A percentile compares a stretch with the other conserved stretches of the same genome.
These are phyloP conservation scores for Rheum nobile DNA, from an alignment of 148 eudicot species.

Conservation along the genomic window DNA sequence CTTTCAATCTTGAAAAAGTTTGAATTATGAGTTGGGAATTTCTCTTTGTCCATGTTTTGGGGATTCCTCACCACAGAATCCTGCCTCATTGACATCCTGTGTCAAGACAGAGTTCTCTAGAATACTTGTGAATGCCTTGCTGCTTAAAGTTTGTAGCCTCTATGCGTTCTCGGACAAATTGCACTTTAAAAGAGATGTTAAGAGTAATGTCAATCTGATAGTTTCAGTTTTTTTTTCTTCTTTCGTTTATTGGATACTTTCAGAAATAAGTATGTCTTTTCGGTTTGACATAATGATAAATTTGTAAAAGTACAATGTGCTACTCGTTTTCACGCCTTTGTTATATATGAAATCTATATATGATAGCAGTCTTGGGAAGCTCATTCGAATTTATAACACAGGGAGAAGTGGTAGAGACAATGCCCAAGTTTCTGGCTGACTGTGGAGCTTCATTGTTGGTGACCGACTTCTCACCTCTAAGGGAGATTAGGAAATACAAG, in stretches of 20 bases:
- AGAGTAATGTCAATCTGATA: background rate
- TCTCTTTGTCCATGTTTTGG: background rate
- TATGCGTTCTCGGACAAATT: background rate
- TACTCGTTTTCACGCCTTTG: background rate
- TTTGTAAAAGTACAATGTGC: background rate
- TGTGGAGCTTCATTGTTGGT: constrained; percentile 89
- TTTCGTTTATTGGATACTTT: background rate
- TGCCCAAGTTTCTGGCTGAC: constrained; percentile 62
- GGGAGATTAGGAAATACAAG: constrained; percentile 67
- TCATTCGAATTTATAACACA: constrained; percentile 10
- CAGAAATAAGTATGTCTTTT: background rate
- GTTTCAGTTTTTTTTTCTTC: no score
- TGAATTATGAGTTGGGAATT: background rate
- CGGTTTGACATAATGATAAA: background rate
- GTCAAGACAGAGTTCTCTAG: background rate
- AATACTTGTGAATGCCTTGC: background rate
- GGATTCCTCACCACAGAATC: background rate
- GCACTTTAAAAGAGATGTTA: background rate
- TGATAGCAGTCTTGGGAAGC: background rate
- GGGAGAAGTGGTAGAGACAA: constrained; percentile 87
- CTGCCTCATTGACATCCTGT: background rate
- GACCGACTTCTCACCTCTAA: constrained; percentile 75
- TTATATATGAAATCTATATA: background rate
- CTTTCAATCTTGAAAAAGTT: background rate
- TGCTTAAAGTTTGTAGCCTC: background rate